Percentiles rank a stretch among this genome's conserved stretches.
Conservation (phyloP, 768 basidiomycete genomes). For the Phylloporus sp. region DNA sequence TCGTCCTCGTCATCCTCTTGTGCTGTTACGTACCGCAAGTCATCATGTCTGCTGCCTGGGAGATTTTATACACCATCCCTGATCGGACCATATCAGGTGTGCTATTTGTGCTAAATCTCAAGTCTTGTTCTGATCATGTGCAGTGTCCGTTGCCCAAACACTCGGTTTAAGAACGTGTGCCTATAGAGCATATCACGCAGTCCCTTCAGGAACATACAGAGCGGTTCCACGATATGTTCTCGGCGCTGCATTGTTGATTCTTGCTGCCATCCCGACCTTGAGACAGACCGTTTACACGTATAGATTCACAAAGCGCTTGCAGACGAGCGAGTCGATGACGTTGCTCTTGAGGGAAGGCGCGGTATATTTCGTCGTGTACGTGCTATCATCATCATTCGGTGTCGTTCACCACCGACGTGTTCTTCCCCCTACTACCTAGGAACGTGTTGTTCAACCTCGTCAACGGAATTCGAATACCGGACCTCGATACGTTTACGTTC, state of each 20-base stretch:
- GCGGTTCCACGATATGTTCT: constrained; percentile 1
- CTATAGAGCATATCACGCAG: background rate
- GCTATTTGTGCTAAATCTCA: background rate
- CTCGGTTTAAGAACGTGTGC: background rate
- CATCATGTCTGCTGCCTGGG: too few relatives aligned
- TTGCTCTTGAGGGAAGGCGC: constrained; percentile 2
- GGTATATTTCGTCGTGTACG: constrained; percentile 7
- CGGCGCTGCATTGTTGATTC: background rate
- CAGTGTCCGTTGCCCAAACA: background rate
- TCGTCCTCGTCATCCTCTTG: background rate
- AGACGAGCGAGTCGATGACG: background rate
- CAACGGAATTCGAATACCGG: background rate
- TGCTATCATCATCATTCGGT: too few relatives aligned
- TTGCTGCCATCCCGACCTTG: background rate
- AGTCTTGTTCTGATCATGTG: too few relatives aligned
- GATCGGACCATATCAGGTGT: background rate
- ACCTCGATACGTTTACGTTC: background rate
- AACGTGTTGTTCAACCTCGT: background rate
- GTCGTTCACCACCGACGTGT: background rate
- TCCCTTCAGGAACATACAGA: background rate
- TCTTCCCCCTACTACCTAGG: background rate
- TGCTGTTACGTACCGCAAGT: too few relatives aligned
- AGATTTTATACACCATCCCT: background rate
- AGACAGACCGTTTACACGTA: background rate
- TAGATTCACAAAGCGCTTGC: constrained; percentile 2